These are phyloP conservation scores for Brettanomyces sp. DNA, from an alignment of 805 yeast species.

Conservation along the genomic window DNA sequence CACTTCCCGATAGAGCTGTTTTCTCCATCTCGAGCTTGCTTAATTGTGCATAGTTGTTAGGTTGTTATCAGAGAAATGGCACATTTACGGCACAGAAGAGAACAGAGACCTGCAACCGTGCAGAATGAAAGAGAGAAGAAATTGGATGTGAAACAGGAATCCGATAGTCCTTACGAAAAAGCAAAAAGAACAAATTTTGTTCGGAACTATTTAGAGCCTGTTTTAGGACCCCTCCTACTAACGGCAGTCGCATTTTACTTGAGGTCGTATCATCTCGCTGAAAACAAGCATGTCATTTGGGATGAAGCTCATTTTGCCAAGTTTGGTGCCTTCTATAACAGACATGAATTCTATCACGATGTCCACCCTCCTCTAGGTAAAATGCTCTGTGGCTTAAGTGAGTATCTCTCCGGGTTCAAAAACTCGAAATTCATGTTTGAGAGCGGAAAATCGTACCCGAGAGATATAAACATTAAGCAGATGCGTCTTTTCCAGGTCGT, in stretches of 20 bases:
- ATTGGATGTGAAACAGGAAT: constrained; percentile 4
- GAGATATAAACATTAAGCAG: constrained; percentile 43
- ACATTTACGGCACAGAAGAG: too few species aligned
- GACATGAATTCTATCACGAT: constrained; percentile 86
- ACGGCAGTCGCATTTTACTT: constrained; percentile 41
- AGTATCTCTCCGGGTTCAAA: constrained; percentile 39
- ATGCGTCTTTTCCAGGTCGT: constrained; percentile 69
- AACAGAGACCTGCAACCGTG: too few species aligned
- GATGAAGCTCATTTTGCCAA: constrained; percentile 93
- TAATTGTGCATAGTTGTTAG: too few species aligned
- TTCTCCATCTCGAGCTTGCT: too few species aligned
- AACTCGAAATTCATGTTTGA: constrained; percentile 62
- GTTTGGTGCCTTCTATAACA: constrained; percentile 84
- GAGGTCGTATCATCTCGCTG: constrained; percentile 51
- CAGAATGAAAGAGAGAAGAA: too few species aligned
- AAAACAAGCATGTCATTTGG: constrained; percentile 62
- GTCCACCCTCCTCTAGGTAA: constrained; percentile 98
- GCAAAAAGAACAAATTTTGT: constrained; percentile 21
- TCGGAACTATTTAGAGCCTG: background rate
- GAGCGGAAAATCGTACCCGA: constrained; percentile 58
- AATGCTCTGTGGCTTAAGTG: constrained; percentile 82
- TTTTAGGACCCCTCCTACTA: constrained; percentile 28
- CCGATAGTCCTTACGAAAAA: constrained; percentile 19
- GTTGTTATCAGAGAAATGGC: too few species aligned
- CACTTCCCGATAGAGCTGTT: too few species aligned